Conservation (phyloP, 2,329 filamentous ascomycete species). For the Dactylellina drechsleri region DNA sequence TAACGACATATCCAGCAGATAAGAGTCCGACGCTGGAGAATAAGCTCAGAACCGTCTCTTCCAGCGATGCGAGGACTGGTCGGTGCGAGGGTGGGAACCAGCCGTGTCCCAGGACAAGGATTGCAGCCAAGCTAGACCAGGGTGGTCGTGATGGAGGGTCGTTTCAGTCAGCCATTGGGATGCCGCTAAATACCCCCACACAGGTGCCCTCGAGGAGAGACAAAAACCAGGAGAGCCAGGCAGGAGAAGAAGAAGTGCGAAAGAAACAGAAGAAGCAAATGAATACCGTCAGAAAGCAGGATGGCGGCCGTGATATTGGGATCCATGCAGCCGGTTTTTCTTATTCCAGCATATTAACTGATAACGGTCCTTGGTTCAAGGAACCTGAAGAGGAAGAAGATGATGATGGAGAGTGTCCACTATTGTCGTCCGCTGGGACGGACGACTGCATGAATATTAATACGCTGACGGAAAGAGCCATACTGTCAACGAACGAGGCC, state of each 20-base stretch:
- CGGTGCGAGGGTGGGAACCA: constrained; percentile 40
- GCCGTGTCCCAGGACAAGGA: constrained; percentile 29
- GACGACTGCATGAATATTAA: constrained; percentile 42
- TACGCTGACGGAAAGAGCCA: constrained; percentile 16
- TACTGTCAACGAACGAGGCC: constrained; percentile 23
- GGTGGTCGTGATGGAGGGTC: constrained; percentile 34
- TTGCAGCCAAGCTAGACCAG: constrained; percentile 32
- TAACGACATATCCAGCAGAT: constrained; percentile 10
- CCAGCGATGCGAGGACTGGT: background rate
- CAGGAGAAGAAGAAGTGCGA: constrained; percentile 10
- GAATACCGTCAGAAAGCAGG: constrained; percentile 21
- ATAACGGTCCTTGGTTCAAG: constrained; percentile 45
- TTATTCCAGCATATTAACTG: constrained; percentile 41
- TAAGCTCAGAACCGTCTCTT: constrained; percentile 19
- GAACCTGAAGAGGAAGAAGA: constrained; percentile 38
- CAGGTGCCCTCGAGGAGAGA: constrained; percentile 35
- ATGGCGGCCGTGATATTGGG: constrained; percentile 42
- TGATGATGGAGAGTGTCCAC: constrained; percentile 6
- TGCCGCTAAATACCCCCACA: constrained; percentile 46
- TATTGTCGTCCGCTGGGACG: constrained; percentile 30
- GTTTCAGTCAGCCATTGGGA: constrained; percentile 43
- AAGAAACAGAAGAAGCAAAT: constrained; percentile 17
- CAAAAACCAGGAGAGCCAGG: constrained; percentile 42
- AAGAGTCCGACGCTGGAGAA: background rate
- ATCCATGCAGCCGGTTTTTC: constrained; percentile 51